These are phyloP conservation scores for Medicago lupulina DNA, from an alignment of 306 rosid genomes.

Conservation along the genomic window DNA sequence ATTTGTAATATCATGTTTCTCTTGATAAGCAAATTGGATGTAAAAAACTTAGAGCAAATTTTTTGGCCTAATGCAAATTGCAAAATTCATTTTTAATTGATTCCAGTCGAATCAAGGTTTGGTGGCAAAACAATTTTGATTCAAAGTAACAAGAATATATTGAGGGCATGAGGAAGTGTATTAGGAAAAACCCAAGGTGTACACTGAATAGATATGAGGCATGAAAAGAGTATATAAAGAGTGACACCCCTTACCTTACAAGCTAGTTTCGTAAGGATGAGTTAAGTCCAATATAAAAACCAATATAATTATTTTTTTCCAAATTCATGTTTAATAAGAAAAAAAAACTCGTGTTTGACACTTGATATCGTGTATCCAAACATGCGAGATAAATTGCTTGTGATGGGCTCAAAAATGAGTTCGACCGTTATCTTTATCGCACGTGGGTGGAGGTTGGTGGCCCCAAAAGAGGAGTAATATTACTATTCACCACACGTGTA, in stretches of 20 bases:
- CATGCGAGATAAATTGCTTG: constrained; percentile 3
- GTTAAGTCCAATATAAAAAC: not conserved
- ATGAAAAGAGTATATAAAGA: not conserved
- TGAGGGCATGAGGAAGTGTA: too few relatives aligned
- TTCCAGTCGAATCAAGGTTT: not conserved
- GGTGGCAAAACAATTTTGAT: not conserved
- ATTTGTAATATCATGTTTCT: constrained; percentile 7
- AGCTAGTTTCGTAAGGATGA: not conserved
- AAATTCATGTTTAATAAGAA: not conserved
- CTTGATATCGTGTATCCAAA: not conserved
- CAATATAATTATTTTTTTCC: not conserved
- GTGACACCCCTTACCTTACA: not conserved
- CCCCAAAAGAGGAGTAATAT: constrained; percentile 11
- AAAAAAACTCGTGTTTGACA: not conserved
- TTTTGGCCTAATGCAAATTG: not conserved
- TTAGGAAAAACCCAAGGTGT: not conserved
- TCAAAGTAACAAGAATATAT: too few relatives aligned
- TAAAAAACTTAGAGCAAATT: not conserved
- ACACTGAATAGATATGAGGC: not conserved
- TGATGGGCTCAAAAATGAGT: not conserved
- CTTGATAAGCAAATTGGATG: not conserved
- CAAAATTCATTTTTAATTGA: not conserved
- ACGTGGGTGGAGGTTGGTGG: not conserved
- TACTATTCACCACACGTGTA: constrained; percentile 18
- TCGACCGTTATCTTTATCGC: not conserved